Base-by-base conservation (phyloP, 2,329 filamentous ascomycete species). In the Apiospora marii region DNA sequence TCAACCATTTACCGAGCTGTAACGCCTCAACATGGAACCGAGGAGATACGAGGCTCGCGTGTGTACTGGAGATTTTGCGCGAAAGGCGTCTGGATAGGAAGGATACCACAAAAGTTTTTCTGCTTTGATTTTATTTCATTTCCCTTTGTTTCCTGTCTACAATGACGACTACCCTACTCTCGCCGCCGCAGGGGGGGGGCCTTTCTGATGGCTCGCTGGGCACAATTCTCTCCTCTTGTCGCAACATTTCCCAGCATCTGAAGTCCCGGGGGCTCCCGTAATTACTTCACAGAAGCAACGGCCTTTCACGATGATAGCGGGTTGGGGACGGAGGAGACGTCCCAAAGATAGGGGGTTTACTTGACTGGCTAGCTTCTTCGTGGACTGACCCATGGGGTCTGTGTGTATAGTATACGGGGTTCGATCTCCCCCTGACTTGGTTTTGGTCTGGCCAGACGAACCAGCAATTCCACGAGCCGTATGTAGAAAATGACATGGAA, bases 81-180 rank as follows among this genome's bases (percentile, higher is more conserved):
- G 71, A 74, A 77, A 72, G 78, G 77, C 81, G 81, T 82, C 77
- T 79, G 76, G 78, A 74, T 74, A 75, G 75, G 78, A 78, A 78
- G 78, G 78, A 83, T 83, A 84, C 82, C 82, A 83, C 82, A 81
- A 81, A 82, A 78, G 81, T 82, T 58, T 73, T 77, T 68, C 74
- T 74, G 74, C 74, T 74, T 74, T 76, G 58, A 74, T 73, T 73
- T 74, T 68, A 74, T 75, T 76, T 76, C 27, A 74, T 75, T 76
- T 76, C 27, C 67, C 67, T 67, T 51, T 71, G 72, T 74, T 72
- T 69, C 67, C 34, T 64, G 58, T 37, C 34, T 64, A 64, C 22
- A n/a, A 64, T n/a, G 19, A 41, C 4, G 58, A 64, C 34, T 34
- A 64, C 19, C 34, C 58, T 64, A 41, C 58, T 41, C 58, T 41